A percentile compares a stretch with the other conserved stretches of the same genome.
phyloP scores from a whole-genome alignment of 2,329 filamentous ascomycete species.

The Cladosporium cucumerinum region DNA sequence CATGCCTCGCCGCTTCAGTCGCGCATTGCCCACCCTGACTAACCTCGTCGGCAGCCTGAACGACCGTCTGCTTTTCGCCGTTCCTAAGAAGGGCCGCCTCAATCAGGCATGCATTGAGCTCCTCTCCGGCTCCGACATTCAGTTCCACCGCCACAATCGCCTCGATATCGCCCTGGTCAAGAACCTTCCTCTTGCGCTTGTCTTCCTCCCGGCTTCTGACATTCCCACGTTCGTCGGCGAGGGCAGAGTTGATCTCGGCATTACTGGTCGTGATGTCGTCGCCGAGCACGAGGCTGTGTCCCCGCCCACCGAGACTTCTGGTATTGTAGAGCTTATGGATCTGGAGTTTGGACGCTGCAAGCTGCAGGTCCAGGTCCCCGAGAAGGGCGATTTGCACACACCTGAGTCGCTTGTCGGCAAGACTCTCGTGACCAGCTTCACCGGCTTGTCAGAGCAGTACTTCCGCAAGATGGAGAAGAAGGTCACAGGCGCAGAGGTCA shows the following conservation, averaged over 20 bases:
- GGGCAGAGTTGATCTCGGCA: slow-evolving; percentile 87
- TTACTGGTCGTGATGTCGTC: slow-evolving; percentile 90
- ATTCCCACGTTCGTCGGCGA: slow-evolving; percentile 97
- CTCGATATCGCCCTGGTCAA: slow-evolving; percentile 97
- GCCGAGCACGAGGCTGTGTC: slow-evolving; percentile 66
- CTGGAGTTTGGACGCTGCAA: slow-evolving; percentile 88
- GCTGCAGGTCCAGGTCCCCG: slow-evolving; percentile 94
- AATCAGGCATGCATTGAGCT: slow-evolving; percentile 86
- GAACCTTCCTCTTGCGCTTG: slow-evolving; percentile 89
- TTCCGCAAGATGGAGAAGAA: slow-evolving; percentile 72
- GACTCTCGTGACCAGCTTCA: slow-evolving; percentile 95
- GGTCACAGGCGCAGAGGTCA: slow-evolving; percentile 34
- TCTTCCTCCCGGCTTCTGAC: slow-evolving; percentile 95
- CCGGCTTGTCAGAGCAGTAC: slow-evolving; percentile 75
- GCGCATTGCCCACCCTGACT: slow-evolving; percentile 37
- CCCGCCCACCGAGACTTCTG: slow-evolving; percentile 48
- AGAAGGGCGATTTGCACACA: slow-evolving; percentile 68
- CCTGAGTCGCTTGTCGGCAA: slow-evolving; percentile 81
- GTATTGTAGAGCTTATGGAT: slow-evolving; percentile 83
- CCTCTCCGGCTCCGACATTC: slow-evolving; percentile 88
- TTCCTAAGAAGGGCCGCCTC: slow-evolving; percentile 98
- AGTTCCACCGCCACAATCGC: slow-evolving; percentile 91
- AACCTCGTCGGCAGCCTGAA: slow-evolving; percentile 64
- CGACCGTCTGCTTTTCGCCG: slow-evolving; percentile 89
- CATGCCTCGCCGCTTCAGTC: slow-evolving; percentile 22